phyloP scores from a whole-genome alignment of 208 protist species.

The Trypanosoma scelopori region DNA sequence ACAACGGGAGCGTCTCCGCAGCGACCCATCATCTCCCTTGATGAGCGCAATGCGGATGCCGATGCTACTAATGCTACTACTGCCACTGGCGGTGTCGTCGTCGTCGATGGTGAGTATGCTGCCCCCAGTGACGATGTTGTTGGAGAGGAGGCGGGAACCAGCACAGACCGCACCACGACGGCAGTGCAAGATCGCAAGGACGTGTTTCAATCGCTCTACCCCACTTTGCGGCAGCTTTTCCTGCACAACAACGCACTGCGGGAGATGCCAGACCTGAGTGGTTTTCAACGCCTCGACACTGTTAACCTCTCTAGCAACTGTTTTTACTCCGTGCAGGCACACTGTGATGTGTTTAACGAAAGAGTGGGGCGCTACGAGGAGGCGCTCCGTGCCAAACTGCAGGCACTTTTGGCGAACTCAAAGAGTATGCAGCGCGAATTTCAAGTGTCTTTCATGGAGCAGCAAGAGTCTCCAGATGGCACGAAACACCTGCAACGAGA shows the following conservation, averaged over 20 bases:
- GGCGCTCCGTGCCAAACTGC: neutral
- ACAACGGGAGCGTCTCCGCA: constrained; percentile 2
- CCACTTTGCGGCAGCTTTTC: constrained; percentile 89
- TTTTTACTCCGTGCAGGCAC: constrained; percentile 55
- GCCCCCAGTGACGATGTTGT: too few relatives aligned
- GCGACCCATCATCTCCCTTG: neutral
- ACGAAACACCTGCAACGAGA: neutral
- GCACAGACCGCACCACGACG: too few relatives aligned
- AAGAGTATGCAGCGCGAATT: constrained; percentile 43
- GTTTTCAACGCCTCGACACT: constrained; percentile 80
- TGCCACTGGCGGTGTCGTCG: neutral
- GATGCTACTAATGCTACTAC: neutral
- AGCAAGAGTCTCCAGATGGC: neutral
- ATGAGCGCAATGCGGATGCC: constrained; percentile 7
- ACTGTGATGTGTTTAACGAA: constrained; percentile 49
- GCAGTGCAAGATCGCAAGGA: constrained; percentile 35
- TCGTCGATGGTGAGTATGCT: constrained; percentile 12
- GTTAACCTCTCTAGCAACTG: constrained; percentile 93
- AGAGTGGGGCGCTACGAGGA: constrained; percentile 13
- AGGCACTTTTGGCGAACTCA: constrained; percentile 31
- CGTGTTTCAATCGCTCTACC: constrained; percentile 81
- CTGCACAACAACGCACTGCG: constrained; percentile 92
- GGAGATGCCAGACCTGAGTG: constrained; percentile 83
- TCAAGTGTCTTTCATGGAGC: too few relatives aligned
- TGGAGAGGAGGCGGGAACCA: constrained; percentile 11